Base-by-base conservation (phyloP, 2,329 filamentous ascomycete genomes). In the Curvularia hawaiiensis region DNA sequence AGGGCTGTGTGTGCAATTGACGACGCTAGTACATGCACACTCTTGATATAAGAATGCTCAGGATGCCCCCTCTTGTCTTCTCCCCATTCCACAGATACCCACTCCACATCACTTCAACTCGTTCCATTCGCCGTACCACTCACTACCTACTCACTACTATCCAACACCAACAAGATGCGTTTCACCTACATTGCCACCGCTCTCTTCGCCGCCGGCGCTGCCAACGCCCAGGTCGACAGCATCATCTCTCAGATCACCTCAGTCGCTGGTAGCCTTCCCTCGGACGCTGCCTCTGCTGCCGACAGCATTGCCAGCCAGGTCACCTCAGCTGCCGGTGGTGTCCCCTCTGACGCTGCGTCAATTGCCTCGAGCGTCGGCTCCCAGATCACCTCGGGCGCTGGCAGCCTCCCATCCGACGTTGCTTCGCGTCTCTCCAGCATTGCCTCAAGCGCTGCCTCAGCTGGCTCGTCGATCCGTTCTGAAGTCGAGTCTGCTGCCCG, bases 131-230 rank as follows among this genome's bases (percentile, higher is more conserved):
- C 24, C 54, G 53, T 41, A 26, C 9, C 41, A 16, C 18, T 24
- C 9, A 33, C 28, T 9, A 47, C 44, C 11, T n/a, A 35, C 35
- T 31, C 20, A 41, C 18, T 14, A 33, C n/a, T 41, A 45, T 28
- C 30, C 12, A 31, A 24, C 39, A 48, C 43, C 57, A 59, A 53
- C 38, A 73, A 64, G 44, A 75, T 75, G 73, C 72, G 71, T 71
- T 75, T 75, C 70, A 68, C 73, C 60, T 63, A 65, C 65, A 55
- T 73, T 50, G 60, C 73, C 63, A 63, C 67, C 52, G 48, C 65
- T 31, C 61, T 66, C 61, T 58, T 71, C 64, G 71, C 62, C 59
- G 71, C 71, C 56, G 61, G 64, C 54, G 65, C 60, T 51, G 69
- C 63, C 62, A 62, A 63, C 56, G 72, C 70, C 51, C 72, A 75